A percentile compares a stretch with the other conserved stretches of the same genome.
phyloP scores from a whole-genome alignment of 2,329 filamentous ascomycete species.

The Xylariales sp. region DNA sequence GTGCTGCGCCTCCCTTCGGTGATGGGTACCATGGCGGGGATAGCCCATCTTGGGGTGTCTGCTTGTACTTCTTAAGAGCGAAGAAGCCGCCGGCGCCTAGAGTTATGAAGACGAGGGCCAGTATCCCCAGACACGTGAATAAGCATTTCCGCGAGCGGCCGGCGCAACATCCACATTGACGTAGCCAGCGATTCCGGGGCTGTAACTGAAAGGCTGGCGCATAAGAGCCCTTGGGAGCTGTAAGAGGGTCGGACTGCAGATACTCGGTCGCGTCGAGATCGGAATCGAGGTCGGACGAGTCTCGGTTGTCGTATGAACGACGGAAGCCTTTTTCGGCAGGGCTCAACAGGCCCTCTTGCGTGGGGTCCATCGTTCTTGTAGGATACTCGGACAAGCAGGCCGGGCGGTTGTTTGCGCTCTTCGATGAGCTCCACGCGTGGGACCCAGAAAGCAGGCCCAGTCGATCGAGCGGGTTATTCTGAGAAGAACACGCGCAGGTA shows the following conservation, averaged over 20 bases:
- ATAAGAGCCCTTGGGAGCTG: slow-evolving; percentile 16
- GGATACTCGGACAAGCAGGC: no score
- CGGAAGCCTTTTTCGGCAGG: slow-evolving; percentile 27
- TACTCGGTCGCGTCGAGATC: slow-evolving; percentile 36
- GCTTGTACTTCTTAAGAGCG: slow-evolving; percentile 43
- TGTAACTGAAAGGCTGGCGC: slow-evolving; percentile 15
- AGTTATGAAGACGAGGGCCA: slow-evolving; percentile 31
- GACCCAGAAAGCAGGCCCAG: no score
- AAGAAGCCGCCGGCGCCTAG: slow-evolving; percentile 39
- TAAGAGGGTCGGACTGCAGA: slow-evolving; percentile 29
- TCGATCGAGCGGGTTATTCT: no score
- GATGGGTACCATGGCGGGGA: slow-evolving; percentile 76
- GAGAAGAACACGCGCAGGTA: no score
- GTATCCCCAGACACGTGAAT: slow-evolving; percentile 23
- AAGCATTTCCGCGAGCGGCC: slow-evolving; percentile 33
- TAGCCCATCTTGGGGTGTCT: slow-evolving; percentile 45
- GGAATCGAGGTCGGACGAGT: slow-evolving; percentile 21
- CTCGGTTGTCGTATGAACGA: slow-evolving; percentile 26
- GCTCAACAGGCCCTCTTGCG: slow-evolving; percentile 22
- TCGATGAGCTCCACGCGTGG: no score
- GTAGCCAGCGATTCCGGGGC: slow-evolving; percentile 20
- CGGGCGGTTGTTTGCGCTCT: slow-evolving; percentile 1
- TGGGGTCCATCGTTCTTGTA: slow-evolving; percentile 17
- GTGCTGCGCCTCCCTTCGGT: slow-evolving; percentile 67
- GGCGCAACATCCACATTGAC: slow-evolving; percentile 19